Conservation (phyloP, 2,329 filamentous ascomycete genomes). For the Aspergillus sp. region DNA sequence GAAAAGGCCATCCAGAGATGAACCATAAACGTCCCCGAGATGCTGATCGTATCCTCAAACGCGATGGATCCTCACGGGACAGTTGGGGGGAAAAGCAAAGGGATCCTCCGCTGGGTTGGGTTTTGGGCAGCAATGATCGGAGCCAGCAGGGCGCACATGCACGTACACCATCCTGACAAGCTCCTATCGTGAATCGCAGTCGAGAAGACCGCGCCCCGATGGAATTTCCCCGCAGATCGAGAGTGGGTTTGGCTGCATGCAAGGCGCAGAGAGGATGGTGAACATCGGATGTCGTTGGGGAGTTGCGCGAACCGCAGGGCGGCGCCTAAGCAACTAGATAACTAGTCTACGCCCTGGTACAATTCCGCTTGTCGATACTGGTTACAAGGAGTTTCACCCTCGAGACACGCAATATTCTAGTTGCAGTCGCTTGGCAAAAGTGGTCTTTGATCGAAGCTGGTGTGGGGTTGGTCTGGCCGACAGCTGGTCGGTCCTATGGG, state of each 20-base stretch:
- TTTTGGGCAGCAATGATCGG: conserved; percentile 25
- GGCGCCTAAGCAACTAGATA: not conserved
- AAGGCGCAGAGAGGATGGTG: not conserved
- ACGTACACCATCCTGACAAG: not conserved
- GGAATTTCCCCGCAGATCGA: conserved; percentile 4
- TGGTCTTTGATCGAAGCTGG: too few species aligned
- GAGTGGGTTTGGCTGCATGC: conserved; percentile 5
- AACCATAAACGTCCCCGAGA: conserved; percentile 13
- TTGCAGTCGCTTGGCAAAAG: too few species aligned
- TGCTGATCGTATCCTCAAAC: conserved; percentile 19
- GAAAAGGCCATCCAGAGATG: conserved; percentile 12
- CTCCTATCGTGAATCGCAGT: conserved; percentile 3
- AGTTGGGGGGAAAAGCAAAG: conserved; percentile 1
- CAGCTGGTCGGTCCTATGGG: not conserved
- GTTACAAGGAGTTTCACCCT: not conserved
- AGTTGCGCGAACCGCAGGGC: not conserved
- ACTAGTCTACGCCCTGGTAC: not conserved
- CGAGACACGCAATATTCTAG: too few species aligned
- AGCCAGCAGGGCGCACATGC: conserved; percentile 19
- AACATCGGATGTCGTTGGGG: not conserved
- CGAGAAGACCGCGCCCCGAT: not conserved
- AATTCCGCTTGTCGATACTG: not conserved
- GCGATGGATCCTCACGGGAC: conserved; percentile 9
- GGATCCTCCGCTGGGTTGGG: conserved; percentile 16
- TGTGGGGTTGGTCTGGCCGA: not conserved